phyloP scores from a whole-genome alignment of 768 basidiomycete species.

The Collybia nuda region DNA sequence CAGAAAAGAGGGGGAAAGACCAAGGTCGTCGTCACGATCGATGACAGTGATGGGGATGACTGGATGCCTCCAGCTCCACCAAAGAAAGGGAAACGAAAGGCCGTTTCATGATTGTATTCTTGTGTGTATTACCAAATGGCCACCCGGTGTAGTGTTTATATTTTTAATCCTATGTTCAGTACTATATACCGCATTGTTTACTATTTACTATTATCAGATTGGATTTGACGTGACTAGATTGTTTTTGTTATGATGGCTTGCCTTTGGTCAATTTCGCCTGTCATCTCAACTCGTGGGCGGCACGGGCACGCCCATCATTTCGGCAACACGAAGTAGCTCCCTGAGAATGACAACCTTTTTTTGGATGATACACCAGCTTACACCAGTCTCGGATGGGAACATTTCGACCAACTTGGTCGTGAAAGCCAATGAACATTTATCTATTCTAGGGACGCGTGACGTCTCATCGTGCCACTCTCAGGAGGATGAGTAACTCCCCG shows the following conservation, averaged over 20 bases:
- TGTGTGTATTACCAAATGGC: not conserved
- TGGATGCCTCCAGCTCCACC: constrained; percentile 24
- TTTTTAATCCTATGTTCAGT: too few species aligned
- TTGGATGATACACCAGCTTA: not conserved
- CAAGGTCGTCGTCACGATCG: constrained; percentile 18
- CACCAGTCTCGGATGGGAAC: constrained; percentile 11
- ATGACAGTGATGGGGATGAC: constrained; percentile 32
- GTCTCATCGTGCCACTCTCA: too few species aligned
- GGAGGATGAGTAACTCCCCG: too few species aligned
- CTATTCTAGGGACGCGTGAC: too few species aligned
- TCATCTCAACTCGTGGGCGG: too few species aligned
- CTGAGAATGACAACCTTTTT: constrained; percentile 7
- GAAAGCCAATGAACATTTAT: constrained; percentile 4
- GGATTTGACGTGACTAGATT: too few species aligned
- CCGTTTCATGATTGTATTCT: constrained; percentile 1
- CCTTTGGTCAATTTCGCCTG: too few species aligned
- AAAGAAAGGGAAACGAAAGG: constrained; percentile 15
- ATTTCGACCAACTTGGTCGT: not conserved
- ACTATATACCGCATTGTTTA: too few species aligned
- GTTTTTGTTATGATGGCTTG: too few species aligned
- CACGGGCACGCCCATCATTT: not conserved
- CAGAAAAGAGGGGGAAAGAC: constrained; percentile 23
- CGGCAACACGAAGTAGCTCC: not conserved
- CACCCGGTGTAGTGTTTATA: too few species aligned
- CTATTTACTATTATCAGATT: too few species aligned